These are phyloP conservation scores for Amyloporia xantha DNA, from an alignment of 768 basidiomycete genomes.

Conservation along the genomic window DNA sequence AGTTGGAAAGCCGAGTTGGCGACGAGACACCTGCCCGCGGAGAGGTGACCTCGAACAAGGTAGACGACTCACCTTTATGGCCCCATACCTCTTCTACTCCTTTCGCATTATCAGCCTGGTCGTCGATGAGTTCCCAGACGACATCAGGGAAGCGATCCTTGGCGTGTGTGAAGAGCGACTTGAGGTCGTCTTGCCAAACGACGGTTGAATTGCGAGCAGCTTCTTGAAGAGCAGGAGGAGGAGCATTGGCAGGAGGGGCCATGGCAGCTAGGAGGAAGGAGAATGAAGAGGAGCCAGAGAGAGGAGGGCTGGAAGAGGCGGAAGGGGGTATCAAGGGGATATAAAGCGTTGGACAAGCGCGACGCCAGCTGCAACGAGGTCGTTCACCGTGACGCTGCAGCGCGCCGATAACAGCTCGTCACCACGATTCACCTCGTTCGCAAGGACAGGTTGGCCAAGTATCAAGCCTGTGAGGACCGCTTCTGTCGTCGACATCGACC, in stretches of 20 bases:
- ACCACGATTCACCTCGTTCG: no score
- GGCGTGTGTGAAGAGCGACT: conserved; percentile 70
- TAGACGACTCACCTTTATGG: conserved; percentile 71
- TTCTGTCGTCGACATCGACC: neutral
- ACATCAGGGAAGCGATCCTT: conserved; percentile 95
- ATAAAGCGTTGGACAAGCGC: neutral
- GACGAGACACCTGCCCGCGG: no score
- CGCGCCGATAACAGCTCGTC: neutral
- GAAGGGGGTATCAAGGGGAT: conserved; percentile 7
- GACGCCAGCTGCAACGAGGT: conserved; percentile 6
- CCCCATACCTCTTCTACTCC: conserved; percentile 67
- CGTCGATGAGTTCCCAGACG: conserved; percentile 70
- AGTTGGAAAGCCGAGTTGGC: no score
- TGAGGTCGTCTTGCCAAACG: conserved; percentile 78
- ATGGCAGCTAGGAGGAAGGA: conserved; percentile 5
- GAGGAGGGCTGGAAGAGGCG: conserved; percentile 1
- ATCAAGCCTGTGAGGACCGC: no score
- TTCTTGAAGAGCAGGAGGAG: conserved; percentile 53
- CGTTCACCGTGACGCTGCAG: neutral
- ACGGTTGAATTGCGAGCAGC: conserved; percentile 61
- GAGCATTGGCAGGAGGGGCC: conserved; percentile 14
- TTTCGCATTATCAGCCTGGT: conserved; percentile 39
- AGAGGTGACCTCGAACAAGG: neutral
- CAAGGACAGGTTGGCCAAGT: no score
- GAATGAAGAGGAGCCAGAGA: conserved; percentile 1